Percentiles rank a stretch among this genome's conserved stretches.
Evolutionary conservation across 805 yeast genomes (phyloP).

Genomic region (Teunomyces atbi): DNA sequence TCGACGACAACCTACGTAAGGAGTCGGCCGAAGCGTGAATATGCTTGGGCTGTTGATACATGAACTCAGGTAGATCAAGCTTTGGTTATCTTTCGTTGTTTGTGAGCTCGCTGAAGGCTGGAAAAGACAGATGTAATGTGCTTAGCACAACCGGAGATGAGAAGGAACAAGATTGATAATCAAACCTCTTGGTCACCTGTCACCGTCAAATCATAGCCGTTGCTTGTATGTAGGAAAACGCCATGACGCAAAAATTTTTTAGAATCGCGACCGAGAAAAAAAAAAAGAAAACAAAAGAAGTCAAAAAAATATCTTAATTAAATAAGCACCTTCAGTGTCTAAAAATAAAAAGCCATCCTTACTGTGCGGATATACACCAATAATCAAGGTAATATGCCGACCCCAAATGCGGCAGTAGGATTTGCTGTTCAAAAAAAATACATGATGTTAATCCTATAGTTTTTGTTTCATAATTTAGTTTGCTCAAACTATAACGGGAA

Average conservation of each 20-base stretch:
- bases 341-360: background rate
- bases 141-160: background rate
- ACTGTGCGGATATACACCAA: too few species aligned
- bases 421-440: too few species aligned
- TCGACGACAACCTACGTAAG: slow-evolving; percentile 52
- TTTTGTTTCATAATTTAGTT: too few species aligned
- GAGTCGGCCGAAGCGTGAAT: slow-evolving; percentile 35
- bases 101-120: background rate
- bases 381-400: too few species aligned
- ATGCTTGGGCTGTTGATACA: slow-evolving; percentile 43
- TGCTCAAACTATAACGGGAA: too few species aligned
- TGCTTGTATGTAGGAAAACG: background rate
- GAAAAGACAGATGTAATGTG: background rate
- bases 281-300: background rate
- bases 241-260: slow-evolving; percentile 1
- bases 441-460: too few species aligned
- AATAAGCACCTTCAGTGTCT: background rate
- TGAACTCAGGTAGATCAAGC: slow-evolving; percentile 1
- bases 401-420: too few species aligned
- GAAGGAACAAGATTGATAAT: background rate
- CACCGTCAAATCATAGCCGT: slow-evolving; percentile 1
- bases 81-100: background rate
- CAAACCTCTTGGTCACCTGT: slow-evolving; percentile 1
- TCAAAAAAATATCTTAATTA: background rate
- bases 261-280: background rate